Evolutionary conservation across 495 filamentous ascomycete genomes (phyloP).

Genomic region (Penicillium herquei): DNA sequence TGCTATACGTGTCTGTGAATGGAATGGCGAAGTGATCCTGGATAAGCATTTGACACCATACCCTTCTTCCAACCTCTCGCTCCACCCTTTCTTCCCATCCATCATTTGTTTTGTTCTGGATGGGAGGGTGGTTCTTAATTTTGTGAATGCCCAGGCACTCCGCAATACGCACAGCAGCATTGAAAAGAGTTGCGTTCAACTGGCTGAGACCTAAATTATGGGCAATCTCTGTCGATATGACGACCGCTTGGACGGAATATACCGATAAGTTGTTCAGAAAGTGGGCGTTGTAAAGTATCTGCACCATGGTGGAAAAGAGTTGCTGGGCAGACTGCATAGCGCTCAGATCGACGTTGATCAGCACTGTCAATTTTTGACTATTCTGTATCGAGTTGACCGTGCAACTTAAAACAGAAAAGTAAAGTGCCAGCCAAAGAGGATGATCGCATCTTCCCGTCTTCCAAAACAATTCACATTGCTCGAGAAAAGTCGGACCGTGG

Average conservation of each 20-base stretch:
- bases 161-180: slow-evolving; percentile 39
- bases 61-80: slow-evolving; percentile 39
- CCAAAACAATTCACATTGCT: slow-evolving; percentile 32
- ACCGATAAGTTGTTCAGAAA: slow-evolving; percentile 35
- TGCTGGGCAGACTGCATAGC: slow-evolving; percentile 23
- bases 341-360: slow-evolving; percentile 22
- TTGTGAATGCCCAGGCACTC: slow-evolving; percentile 36
- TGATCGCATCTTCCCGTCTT: slow-evolving; percentile 26
- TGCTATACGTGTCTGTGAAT: slow-evolving; percentile 46
- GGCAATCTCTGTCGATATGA: slow-evolving; percentile 43
- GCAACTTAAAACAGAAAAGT: slow-evolving; percentile 26
- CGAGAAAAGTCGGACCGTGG: slow-evolving; percentile 28
- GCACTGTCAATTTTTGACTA: slow-evolving; percentile 18
- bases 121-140: slow-evolving; percentile 21
- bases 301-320: slow-evolving; percentile 29
- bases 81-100: slow-evolving; percentile 27
- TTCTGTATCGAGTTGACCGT: slow-evolving; percentile 31
- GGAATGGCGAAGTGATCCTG: slow-evolving; percentile 51
- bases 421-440: slow-evolving; percentile 32
- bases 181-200: slow-evolving; percentile 38
- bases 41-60: slow-evolving; percentile 46
- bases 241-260: slow-evolving; percentile 44
- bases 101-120: slow-evolving; percentile 22
- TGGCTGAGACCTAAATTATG: slow-evolving; percentile 48
- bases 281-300: slow-evolving; percentile 26